Percentiles rank a stretch among this genome's conserved stretches.
Evolutionary conservation across 768 basidiomycete species (phyloP).

Genomic region (Leucosporidium yakuticum): DNA sequence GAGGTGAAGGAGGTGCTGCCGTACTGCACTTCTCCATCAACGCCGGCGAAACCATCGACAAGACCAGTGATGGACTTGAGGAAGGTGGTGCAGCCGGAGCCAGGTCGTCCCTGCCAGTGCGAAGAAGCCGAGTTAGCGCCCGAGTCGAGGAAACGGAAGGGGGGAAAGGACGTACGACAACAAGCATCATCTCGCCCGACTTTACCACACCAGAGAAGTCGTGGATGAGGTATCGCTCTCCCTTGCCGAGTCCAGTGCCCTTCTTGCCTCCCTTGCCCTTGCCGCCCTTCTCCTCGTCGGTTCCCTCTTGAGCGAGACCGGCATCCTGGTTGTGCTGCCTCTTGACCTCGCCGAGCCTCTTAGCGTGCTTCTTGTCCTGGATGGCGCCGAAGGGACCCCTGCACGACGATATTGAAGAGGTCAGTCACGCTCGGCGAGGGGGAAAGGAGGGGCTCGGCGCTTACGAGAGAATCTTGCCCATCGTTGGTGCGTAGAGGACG

Average conservation of each 20-base stretch:
- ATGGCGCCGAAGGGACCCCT: no score
- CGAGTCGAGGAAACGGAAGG: neutral
- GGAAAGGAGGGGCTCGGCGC: no score
- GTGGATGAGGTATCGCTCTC: neutral
- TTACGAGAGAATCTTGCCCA: no score
- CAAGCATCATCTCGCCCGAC: constrained; percentile 47
- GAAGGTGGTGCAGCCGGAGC: constrained; percentile 41
- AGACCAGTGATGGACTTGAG: constrained; percentile 44
- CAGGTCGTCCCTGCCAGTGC: no score
- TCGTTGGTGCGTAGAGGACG: no score
- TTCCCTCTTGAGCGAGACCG: neutral
- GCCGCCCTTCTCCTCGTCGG: neutral
- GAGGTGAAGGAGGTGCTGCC: constrained; percentile 49
- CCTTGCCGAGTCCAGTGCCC: neutral
- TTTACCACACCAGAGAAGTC: constrained; percentile 60
- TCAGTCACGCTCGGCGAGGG: no score
- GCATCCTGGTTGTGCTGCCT: no score
- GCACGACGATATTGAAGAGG: no score
- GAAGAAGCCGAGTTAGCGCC: no score
- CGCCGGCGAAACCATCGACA: constrained; percentile 43
- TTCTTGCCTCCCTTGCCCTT: neutral
- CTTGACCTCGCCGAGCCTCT: no score
- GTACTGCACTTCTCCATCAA: constrained; percentile 42
- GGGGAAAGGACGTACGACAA: constrained; percentile 40
- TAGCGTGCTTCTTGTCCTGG: no score